Percentiles rank a stretch among this genome's conserved stretches.
phyloP scores from a whole-genome alignment of 805 yeast species.

The Metschnikowia hibisci region DNA sequence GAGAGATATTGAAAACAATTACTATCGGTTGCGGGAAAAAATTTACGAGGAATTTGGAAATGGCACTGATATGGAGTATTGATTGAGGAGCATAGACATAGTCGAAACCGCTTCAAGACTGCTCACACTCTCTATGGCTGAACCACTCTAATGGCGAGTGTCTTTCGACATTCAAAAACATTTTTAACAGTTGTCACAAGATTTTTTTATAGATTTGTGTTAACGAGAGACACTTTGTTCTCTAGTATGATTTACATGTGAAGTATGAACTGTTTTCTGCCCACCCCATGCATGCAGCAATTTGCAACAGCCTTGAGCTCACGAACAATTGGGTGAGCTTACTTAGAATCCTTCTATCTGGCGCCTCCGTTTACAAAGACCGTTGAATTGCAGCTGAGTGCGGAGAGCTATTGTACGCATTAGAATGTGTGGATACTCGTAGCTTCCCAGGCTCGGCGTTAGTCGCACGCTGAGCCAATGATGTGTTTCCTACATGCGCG shows the following conservation, averaged over 20 bases:
- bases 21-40: slow-evolving; percentile 51
- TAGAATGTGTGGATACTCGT: no score
- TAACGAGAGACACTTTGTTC: no score
- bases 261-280: background rate
- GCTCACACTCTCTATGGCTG: no score
- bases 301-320: background rate
- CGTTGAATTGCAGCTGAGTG: background rate
- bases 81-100: no score
- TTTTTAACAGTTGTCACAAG: no score
- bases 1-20: slow-evolving; percentile 50
- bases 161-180: no score
- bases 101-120: no score
- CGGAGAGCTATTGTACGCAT: no score
- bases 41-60: slow-evolving; percentile 23
- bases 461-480: slow-evolving; percentile 1
- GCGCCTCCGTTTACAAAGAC: background rate
- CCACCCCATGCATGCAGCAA: background rate
- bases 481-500: background rate
- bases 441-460: slow-evolving; percentile 2
- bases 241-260: background rate
- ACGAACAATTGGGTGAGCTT: no score
- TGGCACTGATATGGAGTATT: background rate
- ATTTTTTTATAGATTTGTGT: no score
- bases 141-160: no score
- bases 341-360: no score